A percentile compares a stretch with the other conserved stretches of the same genome.
Evolutionary conservation across 768 basidiomycete genomes (phyloP).

Genomic region (Rhizopogon vulgaris): DNA sequence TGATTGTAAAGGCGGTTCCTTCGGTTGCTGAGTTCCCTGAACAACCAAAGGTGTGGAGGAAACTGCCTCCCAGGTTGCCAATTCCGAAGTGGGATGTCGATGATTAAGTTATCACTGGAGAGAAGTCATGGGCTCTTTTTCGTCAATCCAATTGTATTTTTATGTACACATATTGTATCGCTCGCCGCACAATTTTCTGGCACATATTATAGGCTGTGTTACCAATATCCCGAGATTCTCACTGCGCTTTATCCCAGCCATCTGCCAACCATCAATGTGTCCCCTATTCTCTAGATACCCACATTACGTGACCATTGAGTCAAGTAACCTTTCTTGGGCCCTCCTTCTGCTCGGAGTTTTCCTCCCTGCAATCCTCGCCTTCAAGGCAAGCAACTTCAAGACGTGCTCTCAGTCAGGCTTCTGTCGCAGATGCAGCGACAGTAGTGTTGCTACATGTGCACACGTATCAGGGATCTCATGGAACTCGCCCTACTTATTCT

Average conservation of each 20-base stretch:
- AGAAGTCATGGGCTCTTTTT: neutral
- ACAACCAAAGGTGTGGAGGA: conserved; percentile 13
- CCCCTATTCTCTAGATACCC: no score
- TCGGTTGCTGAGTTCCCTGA: neutral
- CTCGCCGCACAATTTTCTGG: no score
- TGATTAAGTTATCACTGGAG: neutral
- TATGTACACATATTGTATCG: no score
- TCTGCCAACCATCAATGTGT: neutral
- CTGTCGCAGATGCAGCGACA: conserved; percentile 83
- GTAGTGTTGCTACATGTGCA: conserved; percentile 74
- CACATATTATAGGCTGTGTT: no score
- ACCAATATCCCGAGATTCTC: no score
- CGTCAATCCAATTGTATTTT: neutral
- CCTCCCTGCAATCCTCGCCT: conserved; percentile 31
- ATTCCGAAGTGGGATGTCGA: conserved; percentile 25
- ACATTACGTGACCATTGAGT: no score
- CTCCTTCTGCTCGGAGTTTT: conserved; percentile 26
- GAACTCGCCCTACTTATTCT: conserved; percentile 87
- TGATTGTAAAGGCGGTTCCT: neutral
- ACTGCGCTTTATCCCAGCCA: neutral
- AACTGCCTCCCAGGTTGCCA: conserved; percentile 23
- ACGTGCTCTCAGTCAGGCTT: conserved; percentile 94
- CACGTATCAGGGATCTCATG: conserved; percentile 51
- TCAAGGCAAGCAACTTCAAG: conserved; percentile 88
- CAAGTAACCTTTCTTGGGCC: no score